phyloP scores from a whole-genome alignment of 2,329 filamentous ascomycete genomes.

The Macrophomina pseudophaseolina region DNA sequence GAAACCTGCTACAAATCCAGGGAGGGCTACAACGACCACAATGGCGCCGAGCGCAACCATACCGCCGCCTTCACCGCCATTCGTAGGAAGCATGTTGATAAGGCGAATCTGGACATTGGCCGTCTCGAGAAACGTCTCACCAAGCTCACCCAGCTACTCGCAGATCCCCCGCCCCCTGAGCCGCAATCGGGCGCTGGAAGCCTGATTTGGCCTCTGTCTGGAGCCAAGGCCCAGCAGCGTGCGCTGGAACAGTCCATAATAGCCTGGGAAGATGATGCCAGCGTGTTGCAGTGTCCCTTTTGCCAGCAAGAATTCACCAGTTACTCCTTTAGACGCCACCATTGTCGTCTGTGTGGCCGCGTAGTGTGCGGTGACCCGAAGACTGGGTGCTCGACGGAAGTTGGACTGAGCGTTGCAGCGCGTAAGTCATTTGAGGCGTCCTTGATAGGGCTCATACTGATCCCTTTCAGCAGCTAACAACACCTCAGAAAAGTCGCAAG shows the following conservation, averaged over 20 bases:
- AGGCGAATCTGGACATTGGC: conserved; percentile 84
- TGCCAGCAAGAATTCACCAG: conserved; percentile 95
- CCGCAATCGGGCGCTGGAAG: conserved; percentile 55
- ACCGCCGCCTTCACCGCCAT: conserved; percentile 71
- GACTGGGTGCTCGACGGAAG: conserved; percentile 83
- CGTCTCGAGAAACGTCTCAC: conserved; percentile 90
- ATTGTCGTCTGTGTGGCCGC: conserved; percentile 90
- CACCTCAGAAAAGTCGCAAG: conserved; percentile 49
- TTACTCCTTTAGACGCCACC: conserved; percentile 91
- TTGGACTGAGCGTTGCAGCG: conserved; percentile 77
- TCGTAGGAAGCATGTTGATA: conserved; percentile 80
- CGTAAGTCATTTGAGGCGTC: conserved; percentile 50
- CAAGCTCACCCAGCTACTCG: conserved; percentile 83
- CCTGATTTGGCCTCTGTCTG: conserved; percentile 65
- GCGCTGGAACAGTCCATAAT: conserved; percentile 88
- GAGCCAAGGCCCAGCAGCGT: conserved; percentile 74
- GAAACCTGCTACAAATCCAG: conserved; percentile 99
- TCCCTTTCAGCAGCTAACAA: conserved; percentile 35
- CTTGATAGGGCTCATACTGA: conserved; percentile 19
- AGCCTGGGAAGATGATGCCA: conserved; percentile 90
- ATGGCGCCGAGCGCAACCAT: conserved; percentile 71
- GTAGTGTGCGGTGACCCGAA: conserved; percentile 89
- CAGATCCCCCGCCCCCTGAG: conserved; percentile 71
- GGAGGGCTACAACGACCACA: conserved; percentile 92
- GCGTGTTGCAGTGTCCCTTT: conserved; percentile 82